Percentiles rank a stretch among this genome's conserved stretches.
These are phyloP conservation scores for Aspergillus luchuensis DNA, from an alignment of 2,329 filamentous ascomycete genomes.

Conservation along the genomic window DNA sequence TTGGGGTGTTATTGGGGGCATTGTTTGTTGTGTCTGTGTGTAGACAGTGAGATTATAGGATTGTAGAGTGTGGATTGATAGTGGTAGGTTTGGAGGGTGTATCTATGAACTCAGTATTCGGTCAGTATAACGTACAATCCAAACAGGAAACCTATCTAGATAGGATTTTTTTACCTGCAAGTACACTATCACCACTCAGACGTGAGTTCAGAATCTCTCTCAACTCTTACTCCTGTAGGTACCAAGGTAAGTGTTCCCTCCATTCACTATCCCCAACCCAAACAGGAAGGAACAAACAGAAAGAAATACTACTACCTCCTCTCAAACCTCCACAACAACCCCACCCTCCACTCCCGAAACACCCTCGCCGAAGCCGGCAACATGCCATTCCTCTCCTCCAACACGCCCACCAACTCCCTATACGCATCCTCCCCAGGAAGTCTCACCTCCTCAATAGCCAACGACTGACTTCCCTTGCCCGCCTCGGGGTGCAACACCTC, in stretches of 20 bases:
- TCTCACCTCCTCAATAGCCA: slow-evolving; percentile 53
- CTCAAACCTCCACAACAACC: slow-evolving; percentile 52
- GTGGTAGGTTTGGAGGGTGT: neutral
- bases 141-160: too few species aligned
- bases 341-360: slow-evolving; percentile 59
- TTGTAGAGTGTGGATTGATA: neutral
- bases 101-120: too few species aligned
- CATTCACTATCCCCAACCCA: neutral
- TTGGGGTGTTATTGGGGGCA: too few species aligned
- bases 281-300: slow-evolving; percentile 7
- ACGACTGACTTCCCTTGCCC: slow-evolving; percentile 41
- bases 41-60: neutral
- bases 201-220: too few species aligned
- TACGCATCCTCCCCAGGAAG: slow-evolving; percentile 41
- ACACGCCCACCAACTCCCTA: slow-evolving; percentile 34
- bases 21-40: too few species aligned
- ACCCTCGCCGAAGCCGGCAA: slow-evolving; percentile 53
- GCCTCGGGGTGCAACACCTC: slow-evolving; percentile 39
- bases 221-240: too few species aligned
- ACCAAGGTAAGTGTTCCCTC: too few species aligned
- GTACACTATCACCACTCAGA: too few species aligned
- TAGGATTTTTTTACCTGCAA: too few species aligned
- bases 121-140: too few species aligned
- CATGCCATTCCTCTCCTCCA: slow-evolving; percentile 46
- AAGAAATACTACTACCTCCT: neutral